phyloP scores from a whole-genome alignment of 2,329 filamentous ascomycete species.

The Aureobasidium subglaciale region DNA sequence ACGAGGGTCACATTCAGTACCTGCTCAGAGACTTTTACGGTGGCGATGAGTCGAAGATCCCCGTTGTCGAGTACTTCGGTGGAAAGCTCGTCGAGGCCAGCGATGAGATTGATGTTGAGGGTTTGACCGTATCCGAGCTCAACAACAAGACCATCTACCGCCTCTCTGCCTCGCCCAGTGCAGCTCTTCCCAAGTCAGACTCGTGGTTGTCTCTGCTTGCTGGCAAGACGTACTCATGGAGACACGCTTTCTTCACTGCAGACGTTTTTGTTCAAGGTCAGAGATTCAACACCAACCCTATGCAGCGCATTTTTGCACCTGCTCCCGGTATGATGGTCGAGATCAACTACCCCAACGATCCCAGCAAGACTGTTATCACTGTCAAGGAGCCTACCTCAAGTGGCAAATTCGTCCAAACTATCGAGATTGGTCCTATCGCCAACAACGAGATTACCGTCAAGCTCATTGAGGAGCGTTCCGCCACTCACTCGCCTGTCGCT shows the following conservation, averaged over 20 bases:
- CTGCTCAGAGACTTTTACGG: constrained; percentile 75
- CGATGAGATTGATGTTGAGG: constrained; percentile 72
- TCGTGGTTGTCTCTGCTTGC: constrained; percentile 85
- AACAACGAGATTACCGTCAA: constrained; percentile 78
- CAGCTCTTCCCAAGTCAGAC: constrained; percentile 68
- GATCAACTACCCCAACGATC: constrained; percentile 72
- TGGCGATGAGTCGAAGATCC: constrained; percentile 66
- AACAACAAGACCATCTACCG: constrained; percentile 76
- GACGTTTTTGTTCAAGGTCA: constrained; percentile 93
- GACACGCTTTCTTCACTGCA: constrained; percentile 86
- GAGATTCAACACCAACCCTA: constrained; percentile 94
- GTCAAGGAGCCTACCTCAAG: constrained; percentile 82
- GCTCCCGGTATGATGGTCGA: constrained; percentile 83
- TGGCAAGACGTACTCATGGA: constrained; percentile 80
- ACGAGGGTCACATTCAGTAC: constrained; percentile 75
- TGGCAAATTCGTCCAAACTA: constrained; percentile 79
- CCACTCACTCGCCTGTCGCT: constrained; percentile 71
- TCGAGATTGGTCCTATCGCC: constrained; percentile 70
- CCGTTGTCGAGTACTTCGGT: constrained; percentile 89
- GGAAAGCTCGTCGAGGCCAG: constrained; percentile 71
- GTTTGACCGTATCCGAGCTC: constrained; percentile 76
- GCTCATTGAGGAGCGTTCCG: constrained; percentile 88
- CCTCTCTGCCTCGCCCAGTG: constrained; percentile 66
- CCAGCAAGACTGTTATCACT: constrained; percentile 73
- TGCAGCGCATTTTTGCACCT: constrained; percentile 84